A percentile compares a stretch with the other conserved stretches of the same genome.
phyloP scores from a whole-genome alignment of 2,329 filamentous ascomycete genomes.

The Ascochyta viciae-villosae region DNA sequence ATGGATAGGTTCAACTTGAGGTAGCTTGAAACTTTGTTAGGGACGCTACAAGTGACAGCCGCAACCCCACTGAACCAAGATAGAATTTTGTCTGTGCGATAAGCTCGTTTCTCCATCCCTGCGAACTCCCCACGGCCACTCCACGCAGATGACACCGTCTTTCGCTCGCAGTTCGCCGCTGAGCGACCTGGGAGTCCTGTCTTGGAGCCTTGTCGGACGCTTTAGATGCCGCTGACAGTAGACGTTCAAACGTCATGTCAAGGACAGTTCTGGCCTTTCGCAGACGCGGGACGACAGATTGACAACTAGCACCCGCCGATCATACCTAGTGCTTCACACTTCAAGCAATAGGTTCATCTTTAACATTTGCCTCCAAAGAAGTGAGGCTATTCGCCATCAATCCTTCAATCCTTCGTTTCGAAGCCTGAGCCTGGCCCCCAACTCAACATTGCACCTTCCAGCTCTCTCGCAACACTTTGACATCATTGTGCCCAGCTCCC shows the following conservation, averaged over 20 bases:
- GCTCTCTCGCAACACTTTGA: conserved; percentile 13
- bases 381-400: conserved; percentile 23
- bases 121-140: conserved; percentile 22
- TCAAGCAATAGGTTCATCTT: conserved; percentile 2
- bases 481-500: conserved; percentile 9
- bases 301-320: conserved; percentile 24
- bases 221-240: conserved; percentile 5
- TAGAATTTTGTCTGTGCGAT: conserved; percentile 18
- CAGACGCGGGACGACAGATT: conserved; percentile 24
- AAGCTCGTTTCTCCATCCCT: conserved; percentile 21
- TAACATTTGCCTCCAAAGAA: conserved; percentile 16
- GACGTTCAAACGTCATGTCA: conserved; percentile 26
- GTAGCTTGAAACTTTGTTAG: conserved; percentile 6
- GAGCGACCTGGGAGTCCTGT: neutral
- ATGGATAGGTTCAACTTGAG: neutral
- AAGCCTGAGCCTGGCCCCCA: conserved; percentile 3
- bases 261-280: conserved; percentile 23
- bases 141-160: conserved; percentile 11
- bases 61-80: conserved; percentile 8
- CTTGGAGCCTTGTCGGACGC: conserved; percentile 1
- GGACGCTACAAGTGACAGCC: conserved; percentile 17
- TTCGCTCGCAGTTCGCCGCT: conserved; percentile 1
- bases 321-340: conserved; percentile 12
- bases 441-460: conserved; percentile 8
- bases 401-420: conserved; percentile 13